phyloP scores from a whole-genome alignment of 1,284 basidiomycete species.

The Melanopsichium pennsylvanicum region DNA sequence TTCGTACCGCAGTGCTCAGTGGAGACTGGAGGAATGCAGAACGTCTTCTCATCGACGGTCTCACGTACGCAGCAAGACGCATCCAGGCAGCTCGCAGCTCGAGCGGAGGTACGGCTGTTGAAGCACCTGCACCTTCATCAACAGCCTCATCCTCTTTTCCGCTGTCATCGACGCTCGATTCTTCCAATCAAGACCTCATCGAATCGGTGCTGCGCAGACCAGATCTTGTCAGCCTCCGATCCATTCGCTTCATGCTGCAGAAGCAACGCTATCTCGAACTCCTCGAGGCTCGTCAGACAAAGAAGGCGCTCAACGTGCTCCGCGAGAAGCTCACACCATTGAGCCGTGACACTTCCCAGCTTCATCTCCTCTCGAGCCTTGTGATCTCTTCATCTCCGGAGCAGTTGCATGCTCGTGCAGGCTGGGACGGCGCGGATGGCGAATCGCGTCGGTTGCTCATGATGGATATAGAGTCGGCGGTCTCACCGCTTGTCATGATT shows the following conservation, averaged over 20 bases:
- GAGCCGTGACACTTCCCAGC: slow-evolving; percentile 47
- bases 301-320: slow-evolving; percentile 83
- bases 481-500: slow-evolving; percentile 89
- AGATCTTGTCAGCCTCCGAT: slow-evolving; percentile 56
- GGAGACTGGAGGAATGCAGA: slow-evolving; percentile 87
- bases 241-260: slow-evolving; percentile 84
- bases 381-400: slow-evolving; percentile 69
- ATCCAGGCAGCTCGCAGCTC: slow-evolving; percentile 21
- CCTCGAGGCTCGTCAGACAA: slow-evolving; percentile 82
- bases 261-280: slow-evolving; percentile 96
- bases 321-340: slow-evolving; percentile 83
- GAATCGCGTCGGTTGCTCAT: slow-evolving; percentile 80
- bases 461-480: slow-evolving; percentile 82
- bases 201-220: slow-evolving; percentile 51
- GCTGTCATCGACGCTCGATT: slow-evolving; percentile 4
- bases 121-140: slow-evolving; percentile 18
- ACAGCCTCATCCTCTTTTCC: slow-evolving; percentile 16
- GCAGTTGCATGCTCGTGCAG: slow-evolving; percentile 80
- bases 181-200: slow-evolving; percentile 25
- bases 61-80: slow-evolving; percentile 45
- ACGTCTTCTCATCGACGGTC: slow-evolving; percentile 71
- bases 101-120: background rate
- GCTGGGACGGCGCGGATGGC: slow-evolving; percentile 87
- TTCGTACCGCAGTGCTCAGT: slow-evolving; percentile 81
- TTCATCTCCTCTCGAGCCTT: slow-evolving; percentile 57